Conservation (phyloP, 208 protist genomes). For the Phytomonas sp. region DNA sequence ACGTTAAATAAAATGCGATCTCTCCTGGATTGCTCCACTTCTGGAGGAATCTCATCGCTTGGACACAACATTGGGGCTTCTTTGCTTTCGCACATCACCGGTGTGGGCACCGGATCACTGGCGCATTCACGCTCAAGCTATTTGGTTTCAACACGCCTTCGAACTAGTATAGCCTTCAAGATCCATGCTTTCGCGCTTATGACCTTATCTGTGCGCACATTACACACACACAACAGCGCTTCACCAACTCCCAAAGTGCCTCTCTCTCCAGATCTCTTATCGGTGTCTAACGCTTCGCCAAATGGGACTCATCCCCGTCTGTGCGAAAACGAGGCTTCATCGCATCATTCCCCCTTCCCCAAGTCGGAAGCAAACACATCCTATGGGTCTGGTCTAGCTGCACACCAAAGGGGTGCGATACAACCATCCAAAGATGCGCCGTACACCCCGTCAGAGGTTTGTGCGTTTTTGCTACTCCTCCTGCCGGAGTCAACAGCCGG, state of each 20-base stretch:
- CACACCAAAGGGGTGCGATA: background rate
- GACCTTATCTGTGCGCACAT: background rate
- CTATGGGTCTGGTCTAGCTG: background rate
- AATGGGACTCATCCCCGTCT: background rate
- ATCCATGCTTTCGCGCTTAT: background rate
- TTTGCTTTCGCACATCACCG: background rate
- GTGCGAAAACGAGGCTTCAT: background rate
- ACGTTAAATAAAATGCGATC: background rate
- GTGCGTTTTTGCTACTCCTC: constrained; percentile 34
- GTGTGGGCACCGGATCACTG: background rate
- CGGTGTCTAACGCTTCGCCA: background rate
- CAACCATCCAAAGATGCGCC: constrained; percentile 1
- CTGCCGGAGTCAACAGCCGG: constrained; percentile 19
- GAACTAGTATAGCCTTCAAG: background rate
- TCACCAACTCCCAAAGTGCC: background rate
- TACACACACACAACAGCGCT: background rate
- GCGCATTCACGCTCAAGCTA: background rate
- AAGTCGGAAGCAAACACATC: background rate
- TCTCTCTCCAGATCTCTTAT: background rate
- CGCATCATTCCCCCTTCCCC: background rate
- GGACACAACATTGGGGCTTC: background rate
- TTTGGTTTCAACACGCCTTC: background rate
- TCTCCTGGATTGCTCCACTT: background rate
- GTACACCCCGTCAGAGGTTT: constrained; percentile 58
- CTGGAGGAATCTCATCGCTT: background rate